Base-by-base conservation (phyloP, 108 stramenopile genomes). In the Nitzschia putrida region DNA sequence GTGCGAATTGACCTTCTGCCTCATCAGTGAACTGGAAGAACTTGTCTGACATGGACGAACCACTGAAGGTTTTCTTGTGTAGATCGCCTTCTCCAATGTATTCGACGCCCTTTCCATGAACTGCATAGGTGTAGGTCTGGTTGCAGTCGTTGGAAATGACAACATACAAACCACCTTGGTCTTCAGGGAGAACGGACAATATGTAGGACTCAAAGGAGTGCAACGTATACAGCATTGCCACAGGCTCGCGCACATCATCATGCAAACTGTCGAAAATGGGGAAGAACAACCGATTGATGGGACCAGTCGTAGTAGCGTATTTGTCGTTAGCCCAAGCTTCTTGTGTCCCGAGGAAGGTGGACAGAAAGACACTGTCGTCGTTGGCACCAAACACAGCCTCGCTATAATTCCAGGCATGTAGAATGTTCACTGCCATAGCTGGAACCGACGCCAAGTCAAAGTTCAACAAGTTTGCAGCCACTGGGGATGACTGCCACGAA, bases 31-130 rank as follows among this genome's bases (percentile, higher is more conserved):
- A 68, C 20, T 26, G 9, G 9, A 64, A 54, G n/a, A 44, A 25
- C 53, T 25, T 41, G 51, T 40, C 18, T 13, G 29, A 52, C 5
- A 7, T 40, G 8, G 8, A 40, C 23, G 38, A 16, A 39, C 56
- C 44, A 43, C 57, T 34, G 57, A 56, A 82, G 11, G 58, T 76
- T 23, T 39, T 14, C 42, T 87, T 79, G 53, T 84, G 83, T 18
- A 66, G 40, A 56, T 84, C 83, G 11, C 86, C 86, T 40, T 51
- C 64, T 7, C 86, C 86, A 43, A 87, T 20, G 29, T 80, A 71
- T 0, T 47, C 56, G 9, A 79, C 82, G 1, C 55, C 14, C 39
- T 66, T 53, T 0, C 83, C 83, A 23, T 43, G 53, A 43, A 84
- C 55, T 7, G 43, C 56, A 54, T 80, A 86, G 43, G 72, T 84